These are phyloP conservation scores for Malus hybrid DNA, from an alignment of 331 rosid genomes.

Conservation along the genomic window DNA sequence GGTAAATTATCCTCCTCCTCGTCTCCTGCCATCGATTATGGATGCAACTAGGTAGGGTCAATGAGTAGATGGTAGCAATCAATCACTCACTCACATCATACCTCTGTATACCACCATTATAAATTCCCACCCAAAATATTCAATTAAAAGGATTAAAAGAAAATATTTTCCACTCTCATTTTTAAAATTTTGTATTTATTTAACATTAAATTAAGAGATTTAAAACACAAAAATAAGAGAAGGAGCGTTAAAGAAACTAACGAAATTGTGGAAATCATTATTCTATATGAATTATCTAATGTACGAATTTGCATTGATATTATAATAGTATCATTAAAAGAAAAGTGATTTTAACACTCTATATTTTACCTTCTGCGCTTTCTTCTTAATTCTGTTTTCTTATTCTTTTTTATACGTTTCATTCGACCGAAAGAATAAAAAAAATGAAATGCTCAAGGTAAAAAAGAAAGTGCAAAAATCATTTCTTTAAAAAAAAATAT, in stretches of 20 bases:
- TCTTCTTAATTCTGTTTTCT: too few species aligned
- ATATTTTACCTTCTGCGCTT: not conserved
- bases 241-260: not conserved
- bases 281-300: not conserved
- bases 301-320: too few species aligned
- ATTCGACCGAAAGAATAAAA: too few species aligned
- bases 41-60: constrained; percentile 17
- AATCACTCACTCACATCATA: not conserved
- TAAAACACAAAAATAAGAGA: not conserved
- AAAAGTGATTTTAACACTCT: not conserved
- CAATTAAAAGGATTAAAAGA: not conserved
- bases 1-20: not conserved
- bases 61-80: constrained; percentile 14
- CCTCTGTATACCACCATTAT: constrained; percentile 15
- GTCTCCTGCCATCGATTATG: not conserved
- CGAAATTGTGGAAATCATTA: too few species aligned
- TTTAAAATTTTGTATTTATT: too few species aligned
- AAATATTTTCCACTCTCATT: not conserved
- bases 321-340: not conserved
- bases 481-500: too few species aligned
- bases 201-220: not conserved
- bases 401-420: too few species aligned
- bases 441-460: too few species aligned
- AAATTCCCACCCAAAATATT: not conserved
- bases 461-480: too few species aligned